Conservation (phyloP, 2,329 filamentous ascomycete species). For the Hortaea sp. region DNA sequence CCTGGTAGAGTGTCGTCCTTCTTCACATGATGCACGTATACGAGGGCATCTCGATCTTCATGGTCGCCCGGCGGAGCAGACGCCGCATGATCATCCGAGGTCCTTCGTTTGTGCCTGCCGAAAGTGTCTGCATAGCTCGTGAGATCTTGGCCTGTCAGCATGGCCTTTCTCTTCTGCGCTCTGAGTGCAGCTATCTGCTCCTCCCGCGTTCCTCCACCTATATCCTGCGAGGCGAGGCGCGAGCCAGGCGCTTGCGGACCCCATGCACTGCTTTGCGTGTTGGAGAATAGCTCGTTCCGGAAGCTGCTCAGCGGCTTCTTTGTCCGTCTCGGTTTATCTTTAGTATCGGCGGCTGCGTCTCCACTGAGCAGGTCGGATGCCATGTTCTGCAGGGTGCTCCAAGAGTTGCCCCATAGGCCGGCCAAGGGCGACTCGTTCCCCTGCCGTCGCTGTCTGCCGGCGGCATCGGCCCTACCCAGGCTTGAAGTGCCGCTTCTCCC, state of each 20-base stretch:
- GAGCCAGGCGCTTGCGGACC: constrained; percentile 30
- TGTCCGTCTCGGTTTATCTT: constrained; percentile 12
- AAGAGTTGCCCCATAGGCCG: constrained; percentile 38
- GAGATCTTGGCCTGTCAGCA: constrained; percentile 27
- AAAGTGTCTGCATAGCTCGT: constrained; percentile 34
- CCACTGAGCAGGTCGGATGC: constrained; percentile 39
- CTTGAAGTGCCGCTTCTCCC: constrained; percentile 5
- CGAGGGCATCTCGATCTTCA: constrained; percentile 64
- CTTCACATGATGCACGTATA: constrained; percentile 81
- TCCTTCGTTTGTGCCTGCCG: constrained; percentile 52
- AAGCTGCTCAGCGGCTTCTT: constrained; percentile 21
- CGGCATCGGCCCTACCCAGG: background rate
- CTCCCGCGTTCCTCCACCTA: constrained; percentile 37
- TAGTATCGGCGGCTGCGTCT: constrained; percentile 19
- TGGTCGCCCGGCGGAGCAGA: constrained; percentile 45
- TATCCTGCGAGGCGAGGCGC: constrained; percentile 24
- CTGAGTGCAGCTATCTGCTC: constrained; percentile 37
- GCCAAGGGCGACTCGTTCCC: constrained; percentile 23
- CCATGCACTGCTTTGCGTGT: constrained; percentile 35
- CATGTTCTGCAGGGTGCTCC: constrained; percentile 39
- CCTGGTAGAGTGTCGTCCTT: constrained; percentile 81
- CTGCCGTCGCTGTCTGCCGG: constrained; percentile 11
- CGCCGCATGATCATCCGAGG: constrained; percentile 52
- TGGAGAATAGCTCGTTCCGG: constrained; percentile 1
- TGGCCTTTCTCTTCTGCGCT: constrained; percentile 40